Evolutionary conservation across 768 basidiomycete species (phyloP).

Genomic region (Leccinellum luteum): DNA sequence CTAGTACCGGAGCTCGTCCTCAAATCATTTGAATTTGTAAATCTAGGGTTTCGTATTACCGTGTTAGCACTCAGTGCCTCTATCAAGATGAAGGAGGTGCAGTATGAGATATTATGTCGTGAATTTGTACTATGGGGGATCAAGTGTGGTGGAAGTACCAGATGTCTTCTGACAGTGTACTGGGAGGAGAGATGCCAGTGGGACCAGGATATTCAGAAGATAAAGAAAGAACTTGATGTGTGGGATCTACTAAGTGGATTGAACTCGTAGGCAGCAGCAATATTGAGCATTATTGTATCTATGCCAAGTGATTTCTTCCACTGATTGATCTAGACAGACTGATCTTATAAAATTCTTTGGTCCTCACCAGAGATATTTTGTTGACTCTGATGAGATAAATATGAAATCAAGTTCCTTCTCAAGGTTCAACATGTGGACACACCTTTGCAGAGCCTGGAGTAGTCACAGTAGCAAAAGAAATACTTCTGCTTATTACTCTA

Average conservation of each 20-base stretch:
- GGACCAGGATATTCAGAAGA: constrained; percentile 76
- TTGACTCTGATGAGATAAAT: constrained; percentile 2
- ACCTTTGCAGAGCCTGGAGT: constrained; percentile 1
- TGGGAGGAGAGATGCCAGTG: constrained; percentile 98
- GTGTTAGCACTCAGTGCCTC: constrained; percentile 66
- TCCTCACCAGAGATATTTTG: not conserved
- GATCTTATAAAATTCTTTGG: not conserved
- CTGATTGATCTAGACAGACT: not conserved
- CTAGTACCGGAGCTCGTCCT: constrained; percentile 90
- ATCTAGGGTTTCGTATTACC: constrained; percentile 87
- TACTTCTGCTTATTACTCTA: not conserved
- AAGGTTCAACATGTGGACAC: not conserved
- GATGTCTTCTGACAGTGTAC: constrained; percentile 83
- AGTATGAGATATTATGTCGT: constrained; percentile 57
- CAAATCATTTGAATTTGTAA: constrained; percentile 92
- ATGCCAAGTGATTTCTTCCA: not conserved
- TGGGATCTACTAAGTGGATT: constrained; percentile 65
- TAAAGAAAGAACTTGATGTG: constrained; percentile 83
- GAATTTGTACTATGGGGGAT: constrained; percentile 95
- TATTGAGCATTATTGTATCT: not conserved
- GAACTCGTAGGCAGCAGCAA: not conserved
- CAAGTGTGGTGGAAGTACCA: constrained; percentile 71
- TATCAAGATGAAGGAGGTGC: constrained; percentile 31
- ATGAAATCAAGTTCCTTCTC: not conserved
- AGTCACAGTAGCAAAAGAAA: constrained; percentile 8